Evolutionary conservation across 169 alveolate species (phyloP), one percentile per base, ranked within the genome.

Genomic region (Plasmodium gonderi): DNA sequence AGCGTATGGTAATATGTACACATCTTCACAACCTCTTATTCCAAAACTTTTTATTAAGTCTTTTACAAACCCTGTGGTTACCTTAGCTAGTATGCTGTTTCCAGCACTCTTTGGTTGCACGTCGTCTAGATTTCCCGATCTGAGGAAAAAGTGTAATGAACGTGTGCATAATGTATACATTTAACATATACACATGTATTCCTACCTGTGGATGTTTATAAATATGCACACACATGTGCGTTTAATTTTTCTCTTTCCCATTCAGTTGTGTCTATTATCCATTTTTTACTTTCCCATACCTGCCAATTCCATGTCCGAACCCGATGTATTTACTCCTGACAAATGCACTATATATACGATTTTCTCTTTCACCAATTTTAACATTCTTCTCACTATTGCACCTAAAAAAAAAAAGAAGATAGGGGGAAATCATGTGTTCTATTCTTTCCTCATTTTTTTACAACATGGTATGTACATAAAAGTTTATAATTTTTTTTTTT

Each of bases 271-370:
- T 74, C 14, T 72, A 14, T 76, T 33, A 45, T 23, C 3, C 49
- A 1, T 4, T 54, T 49, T 40, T 60, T 64, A 36, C 45, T 2
- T 0, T 60, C 67, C 3, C n/a, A 68, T 23, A 89, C 94, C 94
- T 89, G 26, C 94, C 94, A 7, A 89, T 74, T 9, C 94, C 94
- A 51, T 89, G 94, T 1, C 90, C 94, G 49, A 89, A 89, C n/a
- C 94, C 94, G 26, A 89, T 42, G 42, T 89, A 89, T 29, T 89
- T 89, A 68, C 60, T 89, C 60, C 94, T 45, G 12, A 89, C 90
- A 42, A 89, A 17, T 20, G 82, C 79, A 69, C 94, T 89, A 20
- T 77, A 89, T 44, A 78, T 89, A 0, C 94, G 69, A 44, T 54
- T 77, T 68, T 89, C 94, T 36, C 94, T 77, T 36, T 89, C 94